These are phyloP conservation scores for Botryobasidium botryosum DNA, from an alignment of 768 basidiomycete genomes.

Conservation along the genomic window DNA sequence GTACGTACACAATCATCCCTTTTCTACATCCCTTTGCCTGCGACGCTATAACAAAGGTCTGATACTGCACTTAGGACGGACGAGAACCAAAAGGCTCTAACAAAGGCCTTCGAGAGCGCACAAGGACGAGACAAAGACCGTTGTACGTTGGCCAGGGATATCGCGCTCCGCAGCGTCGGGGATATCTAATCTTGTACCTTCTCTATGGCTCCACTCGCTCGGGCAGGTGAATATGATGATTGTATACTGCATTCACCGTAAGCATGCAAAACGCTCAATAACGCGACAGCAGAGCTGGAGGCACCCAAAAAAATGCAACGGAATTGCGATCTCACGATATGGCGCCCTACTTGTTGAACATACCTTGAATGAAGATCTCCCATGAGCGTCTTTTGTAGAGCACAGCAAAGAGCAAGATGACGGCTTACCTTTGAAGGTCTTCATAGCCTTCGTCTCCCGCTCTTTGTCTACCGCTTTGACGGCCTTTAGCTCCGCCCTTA, in stretches of 20 bases:
- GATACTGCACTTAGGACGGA: conserved; percentile 42
- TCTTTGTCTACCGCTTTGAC: conserved; percentile 47
- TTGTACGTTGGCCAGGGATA: conserved; percentile 50
- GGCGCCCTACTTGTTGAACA: no score
- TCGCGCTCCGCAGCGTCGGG: conserved; percentile 52
- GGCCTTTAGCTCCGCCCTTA: conserved; percentile 47
- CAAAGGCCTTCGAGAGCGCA: conserved; percentile 55
- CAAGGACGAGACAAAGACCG: conserved; percentile 63
- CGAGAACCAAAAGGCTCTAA: conserved; percentile 59
- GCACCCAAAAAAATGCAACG: no score
- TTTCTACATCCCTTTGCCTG: background rate
- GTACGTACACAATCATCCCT: conserved; percentile 24
- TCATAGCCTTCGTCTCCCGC: conserved; percentile 42
- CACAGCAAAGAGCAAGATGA: no score
- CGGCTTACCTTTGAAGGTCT: conserved; percentile 55
- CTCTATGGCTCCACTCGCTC: no score
- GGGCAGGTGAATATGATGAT: no score
- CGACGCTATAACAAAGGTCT: background rate
- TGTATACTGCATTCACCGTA: no score
- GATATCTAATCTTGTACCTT: conserved; percentile 48
- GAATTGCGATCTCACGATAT: no score
- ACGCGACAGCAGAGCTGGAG: no score
- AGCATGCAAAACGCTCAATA: no score
- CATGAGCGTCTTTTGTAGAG: no score
- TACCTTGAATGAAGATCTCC: no score